Percentiles rank a stretch among this genome's conserved stretches.
These are phyloP conservation scores for Nakataea oryzae DNA, from an alignment of 2,329 filamentous ascomycete genomes.

Conservation along the genomic window DNA sequence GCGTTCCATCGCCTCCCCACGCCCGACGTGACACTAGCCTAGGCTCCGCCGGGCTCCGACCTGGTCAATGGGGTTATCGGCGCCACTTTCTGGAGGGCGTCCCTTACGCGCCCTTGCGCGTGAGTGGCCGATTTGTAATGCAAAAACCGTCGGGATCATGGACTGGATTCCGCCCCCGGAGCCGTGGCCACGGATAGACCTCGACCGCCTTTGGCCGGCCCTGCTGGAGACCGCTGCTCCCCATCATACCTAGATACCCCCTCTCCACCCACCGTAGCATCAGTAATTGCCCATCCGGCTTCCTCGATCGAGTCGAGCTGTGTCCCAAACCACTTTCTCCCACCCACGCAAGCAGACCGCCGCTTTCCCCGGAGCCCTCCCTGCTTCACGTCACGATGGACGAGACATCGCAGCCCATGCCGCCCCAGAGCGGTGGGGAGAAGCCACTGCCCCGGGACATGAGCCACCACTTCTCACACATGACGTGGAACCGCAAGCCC, in stretches of 20 bases:
- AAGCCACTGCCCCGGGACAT: constrained; percentile 55
- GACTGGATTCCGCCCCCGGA: neutral
- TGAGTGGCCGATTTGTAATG: neutral
- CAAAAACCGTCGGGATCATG: neutral
- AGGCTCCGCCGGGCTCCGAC: neutral
- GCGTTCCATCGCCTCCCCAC: neutral
- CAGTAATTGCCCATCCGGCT: neutral
- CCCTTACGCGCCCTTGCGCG: neutral
- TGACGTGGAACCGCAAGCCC: constrained; percentile 51
- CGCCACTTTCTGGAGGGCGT: neutral
- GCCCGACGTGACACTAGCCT: neutral
- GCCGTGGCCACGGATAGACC: too few relatives aligned
- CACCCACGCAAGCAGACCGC: neutral
- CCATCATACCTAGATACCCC: neutral
- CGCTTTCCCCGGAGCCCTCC: too few relatives aligned
- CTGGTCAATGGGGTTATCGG: neutral
- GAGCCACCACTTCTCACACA: constrained; percentile 65
- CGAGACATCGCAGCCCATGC: neutral
- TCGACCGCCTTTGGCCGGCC: neutral
- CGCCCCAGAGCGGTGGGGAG: constrained; percentile 6
- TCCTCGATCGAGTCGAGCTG: neutral
- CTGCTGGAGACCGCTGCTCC: neutral
- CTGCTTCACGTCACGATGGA: neutral
- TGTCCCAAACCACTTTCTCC: neutral
- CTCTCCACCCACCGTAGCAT: neutral